Evolutionary conservation across 441 rosid species (phyloP).

Genomic region (Biscutella auriculata): DNA sequence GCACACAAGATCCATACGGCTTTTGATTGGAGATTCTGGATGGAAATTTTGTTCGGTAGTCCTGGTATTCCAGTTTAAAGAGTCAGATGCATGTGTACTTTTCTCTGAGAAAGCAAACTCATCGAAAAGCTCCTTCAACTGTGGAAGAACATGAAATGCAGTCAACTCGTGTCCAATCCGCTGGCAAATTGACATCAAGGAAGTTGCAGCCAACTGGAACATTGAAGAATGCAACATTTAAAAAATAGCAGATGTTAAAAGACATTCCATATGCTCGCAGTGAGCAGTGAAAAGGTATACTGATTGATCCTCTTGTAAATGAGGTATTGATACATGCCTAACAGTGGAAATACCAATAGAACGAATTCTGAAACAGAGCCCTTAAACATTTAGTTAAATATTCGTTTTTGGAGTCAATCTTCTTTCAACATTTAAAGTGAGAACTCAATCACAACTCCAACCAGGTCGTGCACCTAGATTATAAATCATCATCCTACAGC

Average conservation of each 20-base stretch:
- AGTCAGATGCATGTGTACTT: constrained; percentile 31
- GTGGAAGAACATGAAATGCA: constrained; percentile 76
- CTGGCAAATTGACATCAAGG: constrained; percentile 71
- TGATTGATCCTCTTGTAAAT: not conserved
- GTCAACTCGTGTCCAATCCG: constrained; percentile 86
- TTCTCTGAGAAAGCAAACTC: constrained; percentile 93
- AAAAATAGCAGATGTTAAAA: constrained; percentile 1
- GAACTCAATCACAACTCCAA: not conserved
- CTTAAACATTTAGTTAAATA: not conserved
- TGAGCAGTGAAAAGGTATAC: not conserved
- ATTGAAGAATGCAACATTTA: constrained; percentile 11
- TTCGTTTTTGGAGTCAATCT: not conserved
- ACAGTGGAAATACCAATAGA: not conserved
- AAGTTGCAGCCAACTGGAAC: constrained; percentile 66
- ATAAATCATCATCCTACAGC: not conserved
- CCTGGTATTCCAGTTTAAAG: constrained; percentile 36
- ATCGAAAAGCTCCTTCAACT: constrained; percentile 79
- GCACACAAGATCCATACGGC: constrained; percentile 90
- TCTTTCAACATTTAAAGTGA: not conserved
- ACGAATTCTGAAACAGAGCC: not conserved
- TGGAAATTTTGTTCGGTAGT: constrained; percentile 30
- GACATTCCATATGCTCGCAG: constrained; percentile 3
- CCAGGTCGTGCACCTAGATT: constrained; percentile 8
- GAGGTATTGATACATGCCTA: not conserved
- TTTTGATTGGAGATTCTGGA: constrained; percentile 58